Base-by-base conservation (phyloP, 768 basidiomycete genomes). In the Collybiopsis luxurians region DNA sequence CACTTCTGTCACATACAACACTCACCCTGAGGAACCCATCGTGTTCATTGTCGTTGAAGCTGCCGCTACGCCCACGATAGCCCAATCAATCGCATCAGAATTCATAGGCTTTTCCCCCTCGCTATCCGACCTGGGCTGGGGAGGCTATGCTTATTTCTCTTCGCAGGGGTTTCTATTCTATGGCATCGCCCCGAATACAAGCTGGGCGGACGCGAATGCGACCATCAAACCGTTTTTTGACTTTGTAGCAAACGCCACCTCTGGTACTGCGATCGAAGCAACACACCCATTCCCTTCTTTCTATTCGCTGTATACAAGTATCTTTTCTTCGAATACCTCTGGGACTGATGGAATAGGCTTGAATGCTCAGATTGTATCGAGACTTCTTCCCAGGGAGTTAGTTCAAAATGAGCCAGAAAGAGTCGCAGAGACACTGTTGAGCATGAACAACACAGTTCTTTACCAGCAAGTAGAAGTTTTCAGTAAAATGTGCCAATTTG, bases 81-180 rank as follows among this genome's bases (percentile, higher is more conserved):
- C 72, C 0, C 53, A 66, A n/a, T 64, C 64, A 0, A 65, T 78
- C 26, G 55, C 70, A 6, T 70, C 73, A 0, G 73, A 72, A 50
- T 67, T 75, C 26, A 45, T 79, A 23, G 73, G 63, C 26, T 59
- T 69, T 17, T 71, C 68, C 28, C 70, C 72, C 0, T 57, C 63
- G 4, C 63, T 79, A n/a, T 69, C 77, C 2, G 75, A 80, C 28
- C 66, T 63, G 1, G 77, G 75, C 1, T 81, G 78, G 79, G 73
- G 74, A n/a, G 78, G 77, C 1, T 79, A 74, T 43, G 65, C 58
- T 0, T 47, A 19, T 4, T 60, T 66, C 11, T 52, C 64, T 54
- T 4, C 56, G 17, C 40, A 56, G 30, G 15, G 75, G 30, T n/a
- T 57, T 9, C 27, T 73, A 42, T 21, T 60, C 9, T 67, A 66